These are phyloP conservation scores for Ashbya aceris DNA, from an alignment of 1,139 yeast species.

Conservation along the genomic window DNA sequence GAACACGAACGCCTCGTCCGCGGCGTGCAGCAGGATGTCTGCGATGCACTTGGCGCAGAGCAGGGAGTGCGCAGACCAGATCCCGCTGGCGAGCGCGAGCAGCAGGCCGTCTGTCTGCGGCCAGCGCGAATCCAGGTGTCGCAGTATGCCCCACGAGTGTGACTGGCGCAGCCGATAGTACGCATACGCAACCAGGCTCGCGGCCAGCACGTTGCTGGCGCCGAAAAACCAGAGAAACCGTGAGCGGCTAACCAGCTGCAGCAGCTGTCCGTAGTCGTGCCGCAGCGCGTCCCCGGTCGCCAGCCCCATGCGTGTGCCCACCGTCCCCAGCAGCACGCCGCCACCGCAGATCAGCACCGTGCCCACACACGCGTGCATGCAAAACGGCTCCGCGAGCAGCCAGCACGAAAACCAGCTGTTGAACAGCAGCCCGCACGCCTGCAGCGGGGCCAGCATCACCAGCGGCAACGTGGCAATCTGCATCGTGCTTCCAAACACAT, in stretches of 20 bases:
- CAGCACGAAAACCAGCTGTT: slow-evolving; percentile 68
- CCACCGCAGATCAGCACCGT: slow-evolving; percentile 64
- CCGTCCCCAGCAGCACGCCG: slow-evolving; percentile 71
- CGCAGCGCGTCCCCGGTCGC: slow-evolving; percentile 37
- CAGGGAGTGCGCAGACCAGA: slow-evolving; percentile 76
- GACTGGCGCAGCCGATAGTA: slow-evolving; percentile 4
- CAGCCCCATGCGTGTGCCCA: slow-evolving; percentile 35
- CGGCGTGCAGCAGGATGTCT: slow-evolving; percentile 48
- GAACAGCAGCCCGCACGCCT: slow-evolving; percentile 80
- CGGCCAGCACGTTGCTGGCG: slow-evolving; percentile 26
- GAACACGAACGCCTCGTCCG: slow-evolving; percentile 17
- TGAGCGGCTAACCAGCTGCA: slow-evolving; percentile 33
- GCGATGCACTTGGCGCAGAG: slow-evolving; percentile 77
- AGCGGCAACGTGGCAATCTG: slow-evolving; percentile 81
- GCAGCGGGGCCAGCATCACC: slow-evolving; percentile 71
- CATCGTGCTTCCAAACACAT: slow-evolving; percentile 70
- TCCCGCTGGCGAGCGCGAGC: slow-evolving; percentile 43
- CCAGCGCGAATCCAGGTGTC: background rate
- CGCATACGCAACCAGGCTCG: slow-evolving; percentile 23
- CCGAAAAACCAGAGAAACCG: slow-evolving; percentile 41
- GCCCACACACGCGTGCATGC: slow-evolving; percentile 49
- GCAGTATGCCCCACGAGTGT: background rate
- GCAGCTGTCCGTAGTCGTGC: slow-evolving; percentile 39
- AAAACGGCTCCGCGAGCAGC: slow-evolving; percentile 60
- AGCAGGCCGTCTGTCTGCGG: slow-evolving; percentile 4